These are phyloP conservation scores for Curvularia sp. DNA, from an alignment of 2,329 filamentous ascomycete genomes.

Conservation along the genomic window DNA sequence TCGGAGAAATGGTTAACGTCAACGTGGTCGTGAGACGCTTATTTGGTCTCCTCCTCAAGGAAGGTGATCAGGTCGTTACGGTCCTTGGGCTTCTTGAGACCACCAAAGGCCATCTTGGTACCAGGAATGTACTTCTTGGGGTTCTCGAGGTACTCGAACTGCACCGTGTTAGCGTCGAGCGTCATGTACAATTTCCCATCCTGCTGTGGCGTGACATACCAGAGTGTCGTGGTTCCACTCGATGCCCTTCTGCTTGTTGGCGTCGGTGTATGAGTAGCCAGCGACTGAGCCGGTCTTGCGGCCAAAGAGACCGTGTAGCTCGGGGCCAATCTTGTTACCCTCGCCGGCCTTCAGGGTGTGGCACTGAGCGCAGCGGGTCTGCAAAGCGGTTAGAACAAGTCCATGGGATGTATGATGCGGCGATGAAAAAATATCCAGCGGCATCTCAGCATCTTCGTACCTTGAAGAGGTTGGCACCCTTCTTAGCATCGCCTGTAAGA, in stretches of 20 bases:
- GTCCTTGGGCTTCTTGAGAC: constrained; percentile 99
- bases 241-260: constrained; percentile 98
- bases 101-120: constrained; percentile 99
- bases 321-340: constrained; percentile 97
- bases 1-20: constrained; percentile 30
- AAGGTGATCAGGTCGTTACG: constrained; percentile 96
- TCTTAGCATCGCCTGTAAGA: constrained; percentile 81
- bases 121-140: constrained; percentile 99
- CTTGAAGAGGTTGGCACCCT: constrained; percentile 99
- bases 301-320: constrained; percentile 96
- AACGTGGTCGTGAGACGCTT: constrained; percentile 54
- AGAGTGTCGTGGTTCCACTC: constrained; percentile 86
- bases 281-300: constrained; percentile 91
- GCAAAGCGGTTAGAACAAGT: constrained; percentile 32
- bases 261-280: constrained; percentile 97
- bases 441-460: constrained; percentile 44
- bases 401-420: constrained; percentile 7
- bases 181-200: not conserved
- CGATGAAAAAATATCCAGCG: constrained; percentile 10
- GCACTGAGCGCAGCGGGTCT: constrained; percentile 96
- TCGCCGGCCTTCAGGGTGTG: constrained; percentile 91
- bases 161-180: constrained; percentile 26
- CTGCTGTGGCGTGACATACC: constrained; percentile 59
- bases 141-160: constrained; percentile 99
- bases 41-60: constrained; percentile 74